phyloP scores from a whole-genome alignment of 2,329 filamentous ascomycete genomes.

The Fusarium subtropicale region DNA sequence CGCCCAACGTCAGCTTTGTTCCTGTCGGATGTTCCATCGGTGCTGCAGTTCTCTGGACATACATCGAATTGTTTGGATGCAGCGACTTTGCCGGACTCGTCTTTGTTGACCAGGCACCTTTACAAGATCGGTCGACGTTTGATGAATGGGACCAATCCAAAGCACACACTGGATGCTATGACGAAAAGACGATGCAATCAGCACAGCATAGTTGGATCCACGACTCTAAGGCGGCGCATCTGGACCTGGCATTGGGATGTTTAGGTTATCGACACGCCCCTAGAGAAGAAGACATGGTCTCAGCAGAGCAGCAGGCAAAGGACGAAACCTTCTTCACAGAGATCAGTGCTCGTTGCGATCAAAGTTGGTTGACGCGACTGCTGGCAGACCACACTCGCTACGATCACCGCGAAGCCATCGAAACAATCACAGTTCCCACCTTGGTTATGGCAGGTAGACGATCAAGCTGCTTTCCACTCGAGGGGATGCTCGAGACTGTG shows the following conservation, averaged over 20 bases:
- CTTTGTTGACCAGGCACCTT: constrained; percentile 47
- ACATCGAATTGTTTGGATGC: constrained; percentile 44
- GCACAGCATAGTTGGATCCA: constrained; percentile 44
- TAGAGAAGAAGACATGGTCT: constrained; percentile 33
- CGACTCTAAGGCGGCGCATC: constrained; percentile 38
- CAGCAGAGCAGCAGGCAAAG: constrained; percentile 37
- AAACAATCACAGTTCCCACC: constrained; percentile 42
- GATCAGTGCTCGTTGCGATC: constrained; percentile 45
- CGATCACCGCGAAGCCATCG: constrained; percentile 45
- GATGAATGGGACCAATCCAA: constrained; percentile 41
- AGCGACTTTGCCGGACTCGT: constrained; percentile 44
- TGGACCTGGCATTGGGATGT: constrained; percentile 44
- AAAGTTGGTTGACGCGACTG: constrained; percentile 45
- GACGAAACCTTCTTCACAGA: constrained; percentile 45
- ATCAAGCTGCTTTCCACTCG: constrained; percentile 45
- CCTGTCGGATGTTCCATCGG: constrained; percentile 47
- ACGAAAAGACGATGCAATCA: constrained; percentile 43
- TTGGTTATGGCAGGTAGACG: constrained; percentile 45
- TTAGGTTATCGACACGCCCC: constrained; percentile 45
- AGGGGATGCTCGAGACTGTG: constrained; percentile 46
- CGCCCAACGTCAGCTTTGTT: constrained; percentile 31
- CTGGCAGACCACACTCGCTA: constrained; percentile 46
- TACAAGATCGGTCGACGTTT: constrained; percentile 45
- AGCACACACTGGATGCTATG: constrained; percentile 43
- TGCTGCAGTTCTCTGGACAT: constrained; percentile 47